Evolutionary conservation across 2,329 filamentous ascomycete genomes (phyloP).

Genomic region (Pseudogymnoascus sp.): DNA sequence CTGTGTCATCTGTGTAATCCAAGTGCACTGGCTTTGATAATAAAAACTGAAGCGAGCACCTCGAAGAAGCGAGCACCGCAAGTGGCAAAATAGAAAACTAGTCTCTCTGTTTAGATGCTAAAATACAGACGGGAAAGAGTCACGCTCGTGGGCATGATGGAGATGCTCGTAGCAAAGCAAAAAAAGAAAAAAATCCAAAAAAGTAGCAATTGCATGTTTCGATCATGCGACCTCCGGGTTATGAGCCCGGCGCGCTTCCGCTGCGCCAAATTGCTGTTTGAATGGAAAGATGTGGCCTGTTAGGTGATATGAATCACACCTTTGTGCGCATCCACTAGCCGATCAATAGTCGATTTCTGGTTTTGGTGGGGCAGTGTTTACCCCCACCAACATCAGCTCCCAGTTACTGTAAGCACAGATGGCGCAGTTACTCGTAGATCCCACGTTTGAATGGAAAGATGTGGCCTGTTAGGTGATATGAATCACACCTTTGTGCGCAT

Average conservation of each 20-base stretch:
- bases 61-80: background rate
- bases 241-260: constrained; percentile 18
- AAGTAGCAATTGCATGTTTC: constrained; percentile 14
- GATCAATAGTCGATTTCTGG: background rate
- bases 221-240: constrained; percentile 16
- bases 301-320: background rate
- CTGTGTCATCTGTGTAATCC: background rate
- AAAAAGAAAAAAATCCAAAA: background rate
- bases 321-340: background rate
- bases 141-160: background rate
- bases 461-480: background rate
- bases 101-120: background rate
- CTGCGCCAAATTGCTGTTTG: constrained; percentile 16
- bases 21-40: background rate
- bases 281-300: background rate
- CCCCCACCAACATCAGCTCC: constrained; percentile 5
- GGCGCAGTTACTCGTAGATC: background rate
- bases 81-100: background rate
- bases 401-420: background rate
- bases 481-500: background rate
- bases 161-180: background rate
- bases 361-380: constrained; percentile 1
- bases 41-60: background rate
- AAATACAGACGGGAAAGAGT: background rate
- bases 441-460: background rate